phyloP scores from a whole-genome alignment of 2,329 filamentous ascomycete genomes.

The Setomelanomma holmii region DNA sequence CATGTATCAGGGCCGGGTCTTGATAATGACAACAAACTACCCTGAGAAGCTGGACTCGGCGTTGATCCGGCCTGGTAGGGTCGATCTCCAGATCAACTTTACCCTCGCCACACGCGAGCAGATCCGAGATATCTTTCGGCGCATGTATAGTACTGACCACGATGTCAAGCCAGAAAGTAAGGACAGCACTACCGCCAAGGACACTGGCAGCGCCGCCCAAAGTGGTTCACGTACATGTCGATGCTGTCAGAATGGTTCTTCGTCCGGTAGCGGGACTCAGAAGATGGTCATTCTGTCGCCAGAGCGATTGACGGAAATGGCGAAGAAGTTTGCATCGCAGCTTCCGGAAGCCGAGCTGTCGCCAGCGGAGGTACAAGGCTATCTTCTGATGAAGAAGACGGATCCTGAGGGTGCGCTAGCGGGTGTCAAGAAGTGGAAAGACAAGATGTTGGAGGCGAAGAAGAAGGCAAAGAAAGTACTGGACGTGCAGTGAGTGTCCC shows the following conservation, averaged over 20 bases:
- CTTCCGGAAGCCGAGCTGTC: conserved; percentile 13
- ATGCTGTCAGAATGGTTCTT: no score
- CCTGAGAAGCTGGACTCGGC: conserved; percentile 54
- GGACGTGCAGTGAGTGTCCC: no score
- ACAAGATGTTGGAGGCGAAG: background rate
- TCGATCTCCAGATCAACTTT: conserved; percentile 56
- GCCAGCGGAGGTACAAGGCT: conserved; percentile 21
- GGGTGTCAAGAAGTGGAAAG: background rate
- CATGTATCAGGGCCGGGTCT: conserved; percentile 19
- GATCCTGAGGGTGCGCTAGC: conserved; percentile 9
- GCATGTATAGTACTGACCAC: conserved; percentile 24
- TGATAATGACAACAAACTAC: conserved; percentile 40
- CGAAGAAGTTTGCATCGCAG: conserved; percentile 9
- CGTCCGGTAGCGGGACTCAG: no score
- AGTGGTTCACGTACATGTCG: background rate
- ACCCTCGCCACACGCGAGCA: conserved; percentile 16
- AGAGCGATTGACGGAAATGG: background rate
- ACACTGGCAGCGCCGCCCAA: no score
- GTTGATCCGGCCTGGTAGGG: conserved; percentile 67
- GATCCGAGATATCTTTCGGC: conserved; percentile 20
- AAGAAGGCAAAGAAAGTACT: no score
- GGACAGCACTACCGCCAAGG: conserved; percentile 16
- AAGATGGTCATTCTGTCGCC: background rate
- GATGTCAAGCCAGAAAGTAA: conserved; percentile 48
- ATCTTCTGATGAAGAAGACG: conserved; percentile 12